Evolutionary conservation across 2,329 filamentous ascomycete genomes (phyloP).

Genomic region (Fusarium abutilonis): DNA sequence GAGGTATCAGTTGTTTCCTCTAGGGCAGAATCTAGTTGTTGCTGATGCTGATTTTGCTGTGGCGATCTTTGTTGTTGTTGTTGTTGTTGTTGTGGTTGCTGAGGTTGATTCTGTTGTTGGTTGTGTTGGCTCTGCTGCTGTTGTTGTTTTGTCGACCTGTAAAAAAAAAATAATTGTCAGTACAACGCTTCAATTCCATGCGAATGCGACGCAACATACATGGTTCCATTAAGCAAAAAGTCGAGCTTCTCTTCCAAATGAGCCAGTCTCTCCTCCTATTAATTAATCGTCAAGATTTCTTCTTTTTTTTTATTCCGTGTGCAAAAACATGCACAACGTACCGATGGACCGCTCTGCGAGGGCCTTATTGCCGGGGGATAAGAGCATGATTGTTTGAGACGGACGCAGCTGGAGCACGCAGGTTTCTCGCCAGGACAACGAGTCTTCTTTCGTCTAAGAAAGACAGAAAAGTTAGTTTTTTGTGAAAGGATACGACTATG

Average conservation of each 20-base stretch:
- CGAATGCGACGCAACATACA: slow-evolving; percentile 45
- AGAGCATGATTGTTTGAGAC: slow-evolving; percentile 59
- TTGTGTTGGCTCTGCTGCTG: background rate
- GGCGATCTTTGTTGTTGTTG: slow-evolving; percentile 19
- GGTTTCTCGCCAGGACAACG: slow-evolving; percentile 63
- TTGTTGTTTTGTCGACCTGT: background rate
- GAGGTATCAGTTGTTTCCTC: slow-evolving; percentile 48
- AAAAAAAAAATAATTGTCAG: no score
- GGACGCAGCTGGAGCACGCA: slow-evolving; percentile 60
- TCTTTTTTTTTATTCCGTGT: slow-evolving; percentile 1
- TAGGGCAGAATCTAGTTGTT: slow-evolving; percentile 41
- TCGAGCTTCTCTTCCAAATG: slow-evolving; percentile 63
- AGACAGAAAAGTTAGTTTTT: background rate
- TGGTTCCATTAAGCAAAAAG: slow-evolving; percentile 57
- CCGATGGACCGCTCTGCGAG: slow-evolving; percentile 55
- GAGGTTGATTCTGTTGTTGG: background rate
- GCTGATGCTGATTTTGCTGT: slow-evolving; percentile 13
- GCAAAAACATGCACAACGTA: slow-evolving; percentile 45
- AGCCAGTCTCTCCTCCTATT: slow-evolving; percentile 61
- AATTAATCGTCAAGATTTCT: slow-evolving; percentile 31
- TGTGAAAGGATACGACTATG: background rate
- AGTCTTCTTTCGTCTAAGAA: slow-evolving; percentile 58
- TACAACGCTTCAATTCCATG: no score
- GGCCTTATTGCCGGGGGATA: slow-evolving; percentile 54
- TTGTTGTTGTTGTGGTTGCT: slow-evolving; percentile 23